Percentiles rank a stretch among this genome's conserved stretches.
Evolutionary conservation across 2,329 filamentous ascomycete genomes (phyloP).

Genomic region (Trichoderma sp.): DNA sequence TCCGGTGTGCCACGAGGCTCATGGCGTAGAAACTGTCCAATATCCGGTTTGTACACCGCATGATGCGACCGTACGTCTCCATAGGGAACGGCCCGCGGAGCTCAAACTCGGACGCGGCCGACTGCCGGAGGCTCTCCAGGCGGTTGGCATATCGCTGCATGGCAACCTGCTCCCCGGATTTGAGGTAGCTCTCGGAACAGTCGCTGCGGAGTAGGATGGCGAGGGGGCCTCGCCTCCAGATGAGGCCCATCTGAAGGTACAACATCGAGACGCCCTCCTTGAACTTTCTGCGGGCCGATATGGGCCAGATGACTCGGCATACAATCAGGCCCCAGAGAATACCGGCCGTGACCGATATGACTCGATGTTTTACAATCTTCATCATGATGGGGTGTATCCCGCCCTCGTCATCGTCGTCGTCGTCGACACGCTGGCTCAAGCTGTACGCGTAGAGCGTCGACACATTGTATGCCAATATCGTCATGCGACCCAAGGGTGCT

Average conservation of each 20-base stretch:
- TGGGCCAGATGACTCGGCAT: constrained; percentile 84
- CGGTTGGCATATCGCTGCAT: constrained; percentile 73
- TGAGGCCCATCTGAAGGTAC: constrained; percentile 86
- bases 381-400: constrained; percentile 77
- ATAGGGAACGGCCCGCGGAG: constrained; percentile 79
- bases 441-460: constrained; percentile 89
- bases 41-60: constrained; percentile 75
- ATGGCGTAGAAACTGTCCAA: constrained; percentile 90
- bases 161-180: constrained; percentile 77
- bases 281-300: constrained; percentile 79
- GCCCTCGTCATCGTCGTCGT: constrained; percentile 79
- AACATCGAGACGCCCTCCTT: constrained; percentile 81
- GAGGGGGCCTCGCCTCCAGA: constrained; percentile 91
- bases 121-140: constrained; percentile 68
- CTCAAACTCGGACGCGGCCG: constrained; percentile 78
- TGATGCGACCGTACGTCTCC: constrained; percentile 66
- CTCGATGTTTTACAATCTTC: constrained; percentile 81
- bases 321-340: constrained; percentile 86
- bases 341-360: constrained; percentile 77
- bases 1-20: constrained; percentile 83
- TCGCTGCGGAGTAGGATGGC: constrained; percentile 66
- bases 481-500: constrained; percentile 85
- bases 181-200: constrained; percentile 68
- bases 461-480: constrained; percentile 90
- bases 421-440: constrained; percentile 71